phyloP scores from a whole-genome alignment of 139 green algal species.

The Helicosporidium sp. region DNA sequence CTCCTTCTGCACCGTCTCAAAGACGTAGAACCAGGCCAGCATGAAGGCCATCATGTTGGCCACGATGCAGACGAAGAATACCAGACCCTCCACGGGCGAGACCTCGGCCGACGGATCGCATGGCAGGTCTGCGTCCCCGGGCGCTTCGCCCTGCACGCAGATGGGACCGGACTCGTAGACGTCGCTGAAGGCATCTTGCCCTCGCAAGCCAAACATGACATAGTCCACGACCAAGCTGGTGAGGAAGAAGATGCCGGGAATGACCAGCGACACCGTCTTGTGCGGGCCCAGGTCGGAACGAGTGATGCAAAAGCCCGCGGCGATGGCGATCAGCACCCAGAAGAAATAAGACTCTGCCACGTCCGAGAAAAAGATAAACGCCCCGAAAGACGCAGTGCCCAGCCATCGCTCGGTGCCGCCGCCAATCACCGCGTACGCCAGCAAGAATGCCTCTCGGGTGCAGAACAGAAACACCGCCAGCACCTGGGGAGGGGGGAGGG shows the following conservation, averaged over 20 bases:
- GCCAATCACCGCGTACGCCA: background rate
- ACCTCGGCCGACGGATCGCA: background rate
- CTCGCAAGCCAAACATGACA: slow-evolving; percentile 9
- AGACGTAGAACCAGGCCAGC: slow-evolving; percentile 26
- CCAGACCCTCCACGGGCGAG: background rate
- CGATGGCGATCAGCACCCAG: slow-evolving; percentile 24
- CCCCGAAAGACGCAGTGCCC: slow-evolving; percentile 1
- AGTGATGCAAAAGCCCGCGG: slow-evolving; percentile 33
- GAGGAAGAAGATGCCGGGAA: slow-evolving; percentile 26
- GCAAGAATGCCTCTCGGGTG: slow-evolving; percentile 5
- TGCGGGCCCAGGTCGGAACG: slow-evolving; percentile 25
- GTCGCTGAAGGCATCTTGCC: slow-evolving; percentile 8
- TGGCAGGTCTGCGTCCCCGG: background rate
- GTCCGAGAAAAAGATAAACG: slow-evolving; percentile 33
- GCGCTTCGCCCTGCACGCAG: slow-evolving; percentile 1
- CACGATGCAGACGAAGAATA: slow-evolving; percentile 11
- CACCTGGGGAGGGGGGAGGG: background rate
- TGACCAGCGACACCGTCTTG: slow-evolving; percentile 20
- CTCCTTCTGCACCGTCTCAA: slow-evolving; percentile 2
- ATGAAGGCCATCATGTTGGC: slow-evolving; percentile 9
- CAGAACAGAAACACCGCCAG: background rate
- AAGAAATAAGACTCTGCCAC: slow-evolving; percentile 19
- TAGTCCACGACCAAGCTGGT: slow-evolving; percentile 25
- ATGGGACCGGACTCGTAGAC: too few relatives aligned
- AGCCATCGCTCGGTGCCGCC: background rate